Evolutionary conservation across 441 rosid species (phyloP), one percentile per base, ranked within the genome.

Genomic region (Croton laevigatus): DNA sequence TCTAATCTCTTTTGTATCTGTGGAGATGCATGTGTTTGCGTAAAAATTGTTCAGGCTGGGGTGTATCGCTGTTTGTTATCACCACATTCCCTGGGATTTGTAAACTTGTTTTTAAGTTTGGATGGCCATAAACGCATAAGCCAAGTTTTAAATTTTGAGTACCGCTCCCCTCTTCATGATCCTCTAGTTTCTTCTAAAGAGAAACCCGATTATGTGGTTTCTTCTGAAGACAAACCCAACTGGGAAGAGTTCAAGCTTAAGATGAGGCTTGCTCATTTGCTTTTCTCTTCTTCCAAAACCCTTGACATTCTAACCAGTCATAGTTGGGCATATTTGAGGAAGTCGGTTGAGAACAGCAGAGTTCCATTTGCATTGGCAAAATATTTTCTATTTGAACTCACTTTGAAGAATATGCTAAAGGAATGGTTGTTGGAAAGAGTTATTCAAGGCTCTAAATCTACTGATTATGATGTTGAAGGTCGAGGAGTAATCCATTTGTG

Each of bases 401-500:
- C 88, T 84, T 78, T 96, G 82, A 88, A 85, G 84, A 93, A 81
- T 75, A 82, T 84, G 80, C 77, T 96, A 19, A 88, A 82, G 79
- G 98, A 96, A 60, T 96, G 98, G 99, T 83, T 96, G 66, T 73
- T 88, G 83, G 99, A 96, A 82, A 93, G 91, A 79, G 78, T 91
- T 81, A 64, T 87, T 17, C 88, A 82, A 66, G 88, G 92, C 36
- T 60, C 85, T 74, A 93, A 85, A 83, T 70, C 86, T 51, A 82
- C 76, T n/a, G 93, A 85, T 68, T 84, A 84, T 77, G 99, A 96
- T 83, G 68, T 74, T 62, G 84, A 87, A 74, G 99, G 99, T 74
- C 94, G 73, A 79, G 98, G 97, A 70, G 97, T 88, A 66, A 85
- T 96, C 73, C 99, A 96, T 85, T 84, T 96, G 75, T 93, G 99